Base-by-base conservation (phyloP, 2,329 filamentous ascomycete genomes). In the Ophiosphaerella herpotricha region DNA sequence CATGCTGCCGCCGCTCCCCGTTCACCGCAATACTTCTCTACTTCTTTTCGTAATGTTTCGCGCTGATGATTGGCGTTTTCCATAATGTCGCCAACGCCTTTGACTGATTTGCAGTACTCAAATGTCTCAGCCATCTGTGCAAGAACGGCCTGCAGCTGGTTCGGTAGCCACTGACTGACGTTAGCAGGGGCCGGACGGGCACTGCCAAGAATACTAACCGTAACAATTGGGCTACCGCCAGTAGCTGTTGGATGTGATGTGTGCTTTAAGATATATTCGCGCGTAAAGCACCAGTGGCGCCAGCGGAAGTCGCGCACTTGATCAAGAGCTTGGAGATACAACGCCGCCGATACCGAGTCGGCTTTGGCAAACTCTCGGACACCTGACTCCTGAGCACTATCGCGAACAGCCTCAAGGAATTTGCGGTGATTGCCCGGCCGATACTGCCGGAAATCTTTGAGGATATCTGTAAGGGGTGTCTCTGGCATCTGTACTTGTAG, bases 371-470 rank as follows among this genome's bases (percentile, higher is more conserved):
- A 90, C 5, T 78, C 78, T 56, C 83, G 83, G 13, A 89, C 74
- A 7, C 80, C 79, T 1, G 84, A 68, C 29, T 79, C 52, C 43
- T 78, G 75, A 1, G 82, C 75, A 37, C 76, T 77, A 35, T 77
- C 75, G 37, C 78, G 78, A 18, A 96, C 88, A 67, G 86, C 87
- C 54, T 85, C 82, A 31, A 97, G 81, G 73, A 97, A 97, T 58
- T 87, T 84, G 36, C 91, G 86, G 72, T 97, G 93, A 64, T 95
- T 93, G 46, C 88, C 89, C 3, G 93, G 93, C 0, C 93, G 84
- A 74, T 97, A 97, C 67, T 88, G 82, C 55, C 92, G 84, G 79
- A 97, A 97, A 72, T 97, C 93, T 57, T 85, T 80, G 16, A 97
- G 82, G 69, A 96, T 96, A 48, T 88, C 85, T 0, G 92, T 97